Percentiles rank a stretch among this genome's conserved stretches.
These are phyloP conservation scores for Lumnitzera racemosa DNA, from an alignment of 345 rosid genomes.

Conservation along the genomic window DNA sequence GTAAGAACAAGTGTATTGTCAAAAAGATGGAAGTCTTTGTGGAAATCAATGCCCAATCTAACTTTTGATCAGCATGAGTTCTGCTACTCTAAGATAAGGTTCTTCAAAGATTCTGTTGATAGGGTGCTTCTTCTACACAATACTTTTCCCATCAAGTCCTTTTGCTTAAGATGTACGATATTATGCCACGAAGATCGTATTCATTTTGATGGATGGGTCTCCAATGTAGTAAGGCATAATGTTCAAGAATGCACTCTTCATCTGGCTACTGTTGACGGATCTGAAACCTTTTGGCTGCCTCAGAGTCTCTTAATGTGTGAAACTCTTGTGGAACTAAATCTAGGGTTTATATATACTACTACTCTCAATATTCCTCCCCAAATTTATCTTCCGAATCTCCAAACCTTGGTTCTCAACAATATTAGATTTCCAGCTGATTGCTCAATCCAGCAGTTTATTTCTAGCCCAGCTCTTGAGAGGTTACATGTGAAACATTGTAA, in stretches of 20 bases:
- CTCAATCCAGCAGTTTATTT: neutral
- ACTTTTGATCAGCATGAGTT: neutral
- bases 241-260: neutral
- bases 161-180: neutral
- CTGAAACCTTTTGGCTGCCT: neutral
- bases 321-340: neutral
- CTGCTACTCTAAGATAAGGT: neutral
- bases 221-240: neutral
- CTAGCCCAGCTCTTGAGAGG: constrained; percentile 1
- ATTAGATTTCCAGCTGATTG: neutral
- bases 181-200: no score
- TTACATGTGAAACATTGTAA: neutral
- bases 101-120: neutral
- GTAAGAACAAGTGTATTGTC: neutral
- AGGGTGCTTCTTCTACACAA: neutral
- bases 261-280: no score
- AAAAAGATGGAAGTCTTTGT: neutral
- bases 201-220: neutral
- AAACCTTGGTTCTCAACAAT: neutral
- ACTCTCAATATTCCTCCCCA: neutral
- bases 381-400: neutral
- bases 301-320: neutral
- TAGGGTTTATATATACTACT: neutral
- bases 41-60: neutral
- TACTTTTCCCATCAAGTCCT: neutral